A percentile compares a stretch with the other conserved stretches of the same genome.
These are phyloP conservation scores for Byssothecium circinans DNA, from an alignment of 2,329 filamentous ascomycete genomes.

Conservation along the genomic window DNA sequence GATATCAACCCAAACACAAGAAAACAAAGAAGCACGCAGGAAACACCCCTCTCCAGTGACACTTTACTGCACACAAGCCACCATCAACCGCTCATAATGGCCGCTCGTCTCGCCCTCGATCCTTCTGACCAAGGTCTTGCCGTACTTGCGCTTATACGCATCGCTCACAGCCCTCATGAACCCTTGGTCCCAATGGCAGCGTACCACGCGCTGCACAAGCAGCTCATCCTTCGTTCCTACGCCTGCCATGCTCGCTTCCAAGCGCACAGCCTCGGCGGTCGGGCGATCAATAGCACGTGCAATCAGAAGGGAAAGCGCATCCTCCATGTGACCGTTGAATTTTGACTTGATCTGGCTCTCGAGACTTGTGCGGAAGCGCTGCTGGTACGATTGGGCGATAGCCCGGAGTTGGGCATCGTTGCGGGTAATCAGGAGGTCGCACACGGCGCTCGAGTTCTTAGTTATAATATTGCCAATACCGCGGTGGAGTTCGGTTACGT, in stretches of 20 bases:
- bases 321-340: constrained; percentile 91
- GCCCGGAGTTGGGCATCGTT: constrained; percentile 84
- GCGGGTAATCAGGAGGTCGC: constrained; percentile 72
- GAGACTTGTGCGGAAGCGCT: constrained; percentile 70
- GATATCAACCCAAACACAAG: no score
- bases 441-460: constrained; percentile 76
- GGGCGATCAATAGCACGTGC: constrained; percentile 75
- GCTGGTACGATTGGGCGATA: constrained; percentile 73
- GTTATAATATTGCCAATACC: constrained; percentile 66
- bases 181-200: constrained; percentile 78
- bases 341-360: constrained; percentile 76
- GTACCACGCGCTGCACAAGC: constrained; percentile 75
- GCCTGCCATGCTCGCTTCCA: constrained; percentile 89
- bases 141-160: constrained; percentile 73
- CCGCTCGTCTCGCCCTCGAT: constrained; percentile 84
- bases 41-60: no score
- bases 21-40: not conserved
- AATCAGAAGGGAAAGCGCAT: constrained; percentile 80
- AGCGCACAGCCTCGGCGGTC: constrained; percentile 75
- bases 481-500: constrained; percentile 74
- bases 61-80: constrained; percentile 57
- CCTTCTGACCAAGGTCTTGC: constrained; percentile 65
- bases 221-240: constrained; percentile 83
- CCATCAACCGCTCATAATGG: constrained; percentile 75
- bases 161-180: constrained; percentile 76